Evolutionary conservation across 768 basidiomycete species (phyloP), one percentile per base, ranked within the genome.

Genomic region (Pseudohyphozyma bogoriensis): DNA sequence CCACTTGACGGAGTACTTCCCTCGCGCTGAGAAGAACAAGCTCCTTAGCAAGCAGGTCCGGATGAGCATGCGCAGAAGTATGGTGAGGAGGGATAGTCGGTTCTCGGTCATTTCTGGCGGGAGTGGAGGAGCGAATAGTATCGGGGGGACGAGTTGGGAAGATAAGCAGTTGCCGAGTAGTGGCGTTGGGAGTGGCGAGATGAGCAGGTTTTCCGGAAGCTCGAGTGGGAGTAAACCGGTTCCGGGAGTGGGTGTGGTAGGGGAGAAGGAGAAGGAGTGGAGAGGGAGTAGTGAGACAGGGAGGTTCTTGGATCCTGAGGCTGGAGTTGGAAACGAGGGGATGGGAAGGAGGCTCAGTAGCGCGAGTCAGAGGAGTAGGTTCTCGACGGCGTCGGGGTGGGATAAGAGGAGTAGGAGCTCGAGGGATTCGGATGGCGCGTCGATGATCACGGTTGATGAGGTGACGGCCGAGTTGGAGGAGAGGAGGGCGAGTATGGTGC

Each of bases 1-100:
- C 10, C 92, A 97, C 71, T 75, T 97, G 53, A 83, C 86, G 24
- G 92, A 95, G 62, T 99, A 86, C 78, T 99, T 99, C 82, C 95
- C 95, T 1, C 80, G 81, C 64, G 84, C 89, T 5, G 90, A 95
- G 78, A 89, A 86, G 76, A 91, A 86, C 51, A 51, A 51, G 75
- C 86, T 87, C 39, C 77, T 99, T 42, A 82, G 86, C 73, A 84
- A 90, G 53, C 89, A 89, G 10, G 86, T 87, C 13, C 78, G 95
- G 53, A 83, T 95, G 71, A 91, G 88, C 70, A 88, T 95, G 81
- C 81, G 79, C 76, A 59, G 56, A 54, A 66, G 65, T 13, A 70
- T 71, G 64, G 46, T 45, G 33, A 24, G 55, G 4, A 44, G 55
- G 10, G 44, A 56, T 15, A 46, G 55, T 33, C 33, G 37, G 24